Evolutionary conservation across 371 early-diverging fungal species (phyloP).

Genomic region (Batrachochytrium dendrobatidis): DNA sequence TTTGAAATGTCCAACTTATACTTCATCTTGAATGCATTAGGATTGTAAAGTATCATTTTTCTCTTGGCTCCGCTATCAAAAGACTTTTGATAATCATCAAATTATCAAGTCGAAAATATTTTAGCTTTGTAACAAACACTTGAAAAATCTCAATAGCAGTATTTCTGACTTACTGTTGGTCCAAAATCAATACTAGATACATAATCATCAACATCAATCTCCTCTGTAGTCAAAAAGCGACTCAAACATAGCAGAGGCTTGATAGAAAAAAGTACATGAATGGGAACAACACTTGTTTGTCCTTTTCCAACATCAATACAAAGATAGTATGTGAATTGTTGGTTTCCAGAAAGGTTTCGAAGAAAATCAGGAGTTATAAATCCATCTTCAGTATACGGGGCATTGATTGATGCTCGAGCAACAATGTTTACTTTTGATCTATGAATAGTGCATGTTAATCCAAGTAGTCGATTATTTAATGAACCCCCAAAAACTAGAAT

Average conservation of each 20-base stretch:
- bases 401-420: neutral
- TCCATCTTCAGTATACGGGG: neutral
- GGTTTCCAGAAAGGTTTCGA: neutral
- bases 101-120: too few relatives aligned
- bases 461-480: neutral
- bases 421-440: neutral
- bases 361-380: neutral
- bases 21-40: slow-evolving; percentile 23
- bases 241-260: neutral
- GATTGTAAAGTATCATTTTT: slow-evolving; percentile 26
- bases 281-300: neutral
- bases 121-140: too few relatives aligned
- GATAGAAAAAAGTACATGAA: neutral
- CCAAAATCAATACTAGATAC: slow-evolving; percentile 4
- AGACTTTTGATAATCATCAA: slow-evolving; percentile 1
- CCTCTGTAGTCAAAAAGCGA: neutral
- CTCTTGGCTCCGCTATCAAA: slow-evolving; percentile 26
- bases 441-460: too few relatives aligned
- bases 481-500: neutral
- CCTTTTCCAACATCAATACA: neutral
- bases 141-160: too few relatives aligned
- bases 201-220: neutral
- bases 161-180: neutral
- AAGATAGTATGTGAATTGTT: neutral
- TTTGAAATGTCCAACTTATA: slow-evolving; percentile 7